phyloP scores from a whole-genome alignment of 441 rosid species.

The Adansonia gregorii region DNA sequence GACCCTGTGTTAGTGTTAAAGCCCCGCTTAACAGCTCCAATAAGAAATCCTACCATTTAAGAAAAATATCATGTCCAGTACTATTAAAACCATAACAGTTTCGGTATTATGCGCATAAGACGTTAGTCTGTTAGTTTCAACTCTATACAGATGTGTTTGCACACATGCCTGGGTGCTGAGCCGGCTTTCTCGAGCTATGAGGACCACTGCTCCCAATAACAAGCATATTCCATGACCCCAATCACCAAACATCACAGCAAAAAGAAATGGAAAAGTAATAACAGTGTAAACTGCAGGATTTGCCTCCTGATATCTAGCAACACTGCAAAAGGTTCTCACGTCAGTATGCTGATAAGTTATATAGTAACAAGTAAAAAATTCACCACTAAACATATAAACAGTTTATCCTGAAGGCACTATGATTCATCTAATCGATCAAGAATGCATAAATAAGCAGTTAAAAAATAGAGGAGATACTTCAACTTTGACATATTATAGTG shows the following conservation, averaged over 20 bases:
- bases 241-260: slow-evolving; percentile 99
- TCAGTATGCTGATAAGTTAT: slow-evolving; percentile 33
- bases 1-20: neutral
- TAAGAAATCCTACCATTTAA: slow-evolving; percentile 7
- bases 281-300: slow-evolving; percentile 92
- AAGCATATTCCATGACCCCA: slow-evolving; percentile 99
- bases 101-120: neutral
- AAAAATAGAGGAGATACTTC: neutral
- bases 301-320: slow-evolving; percentile 94
- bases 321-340: slow-evolving; percentile 56
- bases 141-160: slow-evolving; percentile 27
- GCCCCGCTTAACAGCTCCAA: neutral
- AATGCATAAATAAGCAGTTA: neutral
- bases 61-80: slow-evolving; percentile 20
- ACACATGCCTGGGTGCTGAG: slow-evolving; percentile 68
- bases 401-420: slow-evolving; percentile 11
- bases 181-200: slow-evolving; percentile 80
- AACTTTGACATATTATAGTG: neutral
- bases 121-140: slow-evolving; percentile 11
- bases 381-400: slow-evolving; percentile 27
- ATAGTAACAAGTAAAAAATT: slow-evolving; percentile 27
- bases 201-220: slow-evolving; percentile 83
- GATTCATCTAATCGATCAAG: slow-evolving; percentile 15
- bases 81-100: neutral
- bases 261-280: slow-evolving; percentile 92